Base-by-base conservation (phyloP, 371 early-diverging fungal species). In the Massospora cicadina region DNA sequence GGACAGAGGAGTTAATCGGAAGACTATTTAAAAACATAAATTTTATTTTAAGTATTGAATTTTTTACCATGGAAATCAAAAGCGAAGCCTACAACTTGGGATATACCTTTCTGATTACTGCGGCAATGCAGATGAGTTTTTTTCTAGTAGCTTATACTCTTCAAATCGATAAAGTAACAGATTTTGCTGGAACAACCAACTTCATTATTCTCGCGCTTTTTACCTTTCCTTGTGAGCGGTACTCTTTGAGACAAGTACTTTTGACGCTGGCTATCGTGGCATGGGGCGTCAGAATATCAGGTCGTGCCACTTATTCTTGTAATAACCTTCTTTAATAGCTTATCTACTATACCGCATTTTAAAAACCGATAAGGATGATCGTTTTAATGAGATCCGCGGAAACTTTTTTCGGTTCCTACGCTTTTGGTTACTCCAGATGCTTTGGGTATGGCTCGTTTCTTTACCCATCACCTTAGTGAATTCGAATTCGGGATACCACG, bases 81-180 rank as follows among this genome's bases (percentile, higher is more conserved):
- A n/a, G n/a, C n/a, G n/a, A n/a, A n/a, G n/a, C n/a, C n/a, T 43
- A 43, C 57, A 57, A 63, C 57, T 57, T 67, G 26, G 65, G 32
- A 26, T 63, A 63, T 66, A 58, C 55, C 29, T 58, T 54, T 23
- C 26, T 68, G 33, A 10, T 68, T 7, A 68, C 65, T 13, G 24
- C 60, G 30, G 1, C 21, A 21, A 65, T 65, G 56, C 68, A 68
- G 60, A 25, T 68, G 56, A 27, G 28, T 2, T 65, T 68, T 43
- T 68, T 65, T 65, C 12, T 55, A 1, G 32, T 65, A 1, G 63
- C 68, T 27, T 65, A 56, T 27, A 26, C 26, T 1, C 61, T 65
- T 56, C 56, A 65, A 68, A 28, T 55, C 53, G 65, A 68, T 56
- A 65, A 63, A 62, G 58, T 68, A 0, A 68, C 65, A 0, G 68